These are phyloP conservation scores for Apiotrichum sp. DNA, from an alignment of 1,284 basidiomycete species.

Conservation along the genomic window DNA sequence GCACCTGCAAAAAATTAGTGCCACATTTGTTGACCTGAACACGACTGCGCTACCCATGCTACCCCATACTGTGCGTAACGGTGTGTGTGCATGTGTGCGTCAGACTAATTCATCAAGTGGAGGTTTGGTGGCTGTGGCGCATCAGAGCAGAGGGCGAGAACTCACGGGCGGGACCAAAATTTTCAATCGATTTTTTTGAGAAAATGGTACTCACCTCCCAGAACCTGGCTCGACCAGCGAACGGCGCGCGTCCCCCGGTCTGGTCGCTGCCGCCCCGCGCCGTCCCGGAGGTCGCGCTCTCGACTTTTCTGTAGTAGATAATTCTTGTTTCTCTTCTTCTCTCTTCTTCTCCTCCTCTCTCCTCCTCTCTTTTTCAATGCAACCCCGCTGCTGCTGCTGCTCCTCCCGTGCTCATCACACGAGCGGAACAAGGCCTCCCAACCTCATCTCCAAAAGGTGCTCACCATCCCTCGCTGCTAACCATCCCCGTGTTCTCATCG, in stretches of 20 bases:
- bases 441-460: too few relatives aligned
- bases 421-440: background rate
- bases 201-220: too few relatives aligned
- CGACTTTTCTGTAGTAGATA: background rate
- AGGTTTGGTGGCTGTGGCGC: too few relatives aligned
- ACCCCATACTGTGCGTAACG: too few relatives aligned
- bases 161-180: background rate
- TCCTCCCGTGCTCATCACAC: background rate
- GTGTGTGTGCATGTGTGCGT: too few relatives aligned
- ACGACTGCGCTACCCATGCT: too few relatives aligned
- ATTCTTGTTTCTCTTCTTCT: conserved; percentile 4
- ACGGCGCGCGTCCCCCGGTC: too few relatives aligned
- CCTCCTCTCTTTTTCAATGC: conserved; percentile 12
- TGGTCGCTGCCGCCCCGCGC: too few relatives aligned
- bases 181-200: background rate
- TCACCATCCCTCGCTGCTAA: background rate
- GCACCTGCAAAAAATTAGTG: too few relatives aligned
- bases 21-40: too few relatives aligned
- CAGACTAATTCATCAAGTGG: background rate
- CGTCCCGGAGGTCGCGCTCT: background rate
- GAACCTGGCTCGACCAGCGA: too few relatives aligned
- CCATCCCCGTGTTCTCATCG: background rate
- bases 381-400: background rate
- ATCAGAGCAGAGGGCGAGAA: background rate
- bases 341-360: conserved; percentile 21